Conservation (phyloP, 2,329 filamentous ascomycete species). For the Xylaria arbuscula region DNA sequence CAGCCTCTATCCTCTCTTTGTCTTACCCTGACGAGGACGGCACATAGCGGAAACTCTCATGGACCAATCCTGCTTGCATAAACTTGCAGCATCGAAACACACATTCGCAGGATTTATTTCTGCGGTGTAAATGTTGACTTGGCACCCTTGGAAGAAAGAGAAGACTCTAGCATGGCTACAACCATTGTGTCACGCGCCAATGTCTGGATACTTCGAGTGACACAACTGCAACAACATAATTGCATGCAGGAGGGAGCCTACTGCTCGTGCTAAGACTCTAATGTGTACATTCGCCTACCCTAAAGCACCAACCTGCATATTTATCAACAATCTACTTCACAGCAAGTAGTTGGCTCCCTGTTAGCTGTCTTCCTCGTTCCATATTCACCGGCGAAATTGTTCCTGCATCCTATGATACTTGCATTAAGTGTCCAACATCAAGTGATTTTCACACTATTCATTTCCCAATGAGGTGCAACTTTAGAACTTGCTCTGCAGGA, state of each 20-base stretch:
- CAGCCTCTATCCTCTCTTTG: constrained; percentile 30
- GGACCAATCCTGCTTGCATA: constrained; percentile 33
- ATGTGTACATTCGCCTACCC: constrained; percentile 12
- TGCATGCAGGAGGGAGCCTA: constrained; percentile 36
- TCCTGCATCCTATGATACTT: constrained; percentile 5
- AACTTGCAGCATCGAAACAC: constrained; percentile 20
- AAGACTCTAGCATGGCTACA: constrained; percentile 22
- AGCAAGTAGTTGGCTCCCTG: constrained; percentile 9
- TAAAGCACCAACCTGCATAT: constrained; percentile 20
- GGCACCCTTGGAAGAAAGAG: constrained; percentile 21
- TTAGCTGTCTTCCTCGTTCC: constrained; percentile 8
- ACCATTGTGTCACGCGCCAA: constrained; percentile 39
- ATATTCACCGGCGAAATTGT: constrained; percentile 12
- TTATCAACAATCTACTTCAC: constrained; percentile 9
- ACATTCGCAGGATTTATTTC: constrained; percentile 23
- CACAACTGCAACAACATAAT: constrained; percentile 33
- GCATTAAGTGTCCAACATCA: constrained; percentile 6
- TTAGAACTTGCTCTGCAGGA: constrained; percentile 7
- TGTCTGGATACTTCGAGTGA: constrained; percentile 29
- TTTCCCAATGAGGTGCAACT: constrained; percentile 7
- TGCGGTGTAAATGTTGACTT: constrained; percentile 18
- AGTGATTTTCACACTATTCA: constrained; percentile 13
- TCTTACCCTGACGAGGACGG: constrained; percentile 33
- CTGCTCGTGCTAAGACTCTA: constrained; percentile 18
- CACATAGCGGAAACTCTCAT: constrained; percentile 23